Percentiles rank a stretch among this genome's conserved stretches.
phyloP scores from a whole-genome alignment of 441 rosid species.

The Gossypium schwendimanii region DNA sequence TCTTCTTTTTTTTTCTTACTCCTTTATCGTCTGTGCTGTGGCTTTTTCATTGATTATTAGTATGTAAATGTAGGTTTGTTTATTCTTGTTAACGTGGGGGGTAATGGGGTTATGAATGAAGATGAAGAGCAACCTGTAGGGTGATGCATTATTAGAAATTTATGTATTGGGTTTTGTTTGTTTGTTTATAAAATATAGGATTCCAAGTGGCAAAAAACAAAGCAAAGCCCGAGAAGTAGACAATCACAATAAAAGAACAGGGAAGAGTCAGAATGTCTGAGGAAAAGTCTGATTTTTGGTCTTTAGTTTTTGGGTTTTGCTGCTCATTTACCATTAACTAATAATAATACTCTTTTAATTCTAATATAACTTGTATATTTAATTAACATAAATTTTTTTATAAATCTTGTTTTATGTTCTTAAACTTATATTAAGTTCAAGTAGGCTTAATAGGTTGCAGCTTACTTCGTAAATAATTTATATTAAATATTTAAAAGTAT shows the following conservation, averaged over 20 bases:
- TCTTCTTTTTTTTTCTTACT: neutral
- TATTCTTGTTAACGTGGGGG: neutral
- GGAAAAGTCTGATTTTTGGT: conserved; percentile 13
- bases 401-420: too few relatives aligned
- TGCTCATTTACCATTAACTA: neutral
- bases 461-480: too few relatives aligned
- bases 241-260: conserved; percentile 5
- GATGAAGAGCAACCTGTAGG: neutral
- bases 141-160: neutral
- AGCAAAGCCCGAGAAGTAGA: conserved; percentile 5
- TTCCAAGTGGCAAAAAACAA: neutral
- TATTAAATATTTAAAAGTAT: too few relatives aligned
- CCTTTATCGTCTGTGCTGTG: conserved; percentile 1
- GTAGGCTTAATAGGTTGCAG: too few relatives aligned
- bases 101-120: neutral
- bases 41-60: neutral
- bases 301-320: neutral
- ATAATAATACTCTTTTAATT: too few relatives aligned
- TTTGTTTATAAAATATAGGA: neutral
- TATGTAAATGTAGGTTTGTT: neutral
- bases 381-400: too few relatives aligned
- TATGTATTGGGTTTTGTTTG: neutral
- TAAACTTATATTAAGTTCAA: too few relatives aligned
- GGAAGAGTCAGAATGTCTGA: conserved; percentile 22
- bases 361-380: too few relatives aligned